Evolutionary conservation across 352 stramenopile species (phyloP).

Genomic region (Phytophthora megakarya): DNA sequence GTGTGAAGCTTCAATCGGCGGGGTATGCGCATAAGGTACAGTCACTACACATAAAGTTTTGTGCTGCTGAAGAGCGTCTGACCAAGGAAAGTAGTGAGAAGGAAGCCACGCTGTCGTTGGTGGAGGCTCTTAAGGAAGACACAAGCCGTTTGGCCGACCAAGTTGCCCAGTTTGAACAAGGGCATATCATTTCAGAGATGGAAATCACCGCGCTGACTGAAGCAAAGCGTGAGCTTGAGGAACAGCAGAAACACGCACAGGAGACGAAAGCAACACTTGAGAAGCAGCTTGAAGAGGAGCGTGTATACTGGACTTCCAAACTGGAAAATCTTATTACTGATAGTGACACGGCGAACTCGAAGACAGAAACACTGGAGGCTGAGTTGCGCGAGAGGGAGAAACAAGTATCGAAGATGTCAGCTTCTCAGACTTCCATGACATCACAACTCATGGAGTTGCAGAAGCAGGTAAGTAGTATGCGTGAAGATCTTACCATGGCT

Average conservation of each 20-base stretch:
- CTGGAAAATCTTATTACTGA: slow-evolving; percentile 70
- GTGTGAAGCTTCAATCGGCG: slow-evolving; percentile 58
- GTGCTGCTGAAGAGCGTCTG: slow-evolving; percentile 27
- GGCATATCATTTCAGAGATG: slow-evolving; percentile 31
- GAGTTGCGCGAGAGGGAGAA: slow-evolving; percentile 70
- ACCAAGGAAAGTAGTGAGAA: slow-evolving; percentile 25
- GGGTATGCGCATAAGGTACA: slow-evolving; percentile 51
- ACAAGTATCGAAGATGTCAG: slow-evolving; percentile 67
- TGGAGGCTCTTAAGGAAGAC: slow-evolving; percentile 43
- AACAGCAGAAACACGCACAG: slow-evolving; percentile 34
- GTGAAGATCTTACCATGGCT: slow-evolving; percentile 70
- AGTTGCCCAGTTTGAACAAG: slow-evolving; percentile 32
- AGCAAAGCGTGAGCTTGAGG: slow-evolving; percentile 31
- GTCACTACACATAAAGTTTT: slow-evolving; percentile 46
- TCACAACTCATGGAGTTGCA: slow-evolving; percentile 66
- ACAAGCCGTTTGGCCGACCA: slow-evolving; percentile 41
- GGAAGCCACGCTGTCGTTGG: slow-evolving; percentile 30
- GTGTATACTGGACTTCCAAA: slow-evolving; percentile 71
- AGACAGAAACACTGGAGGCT: slow-evolving; percentile 43
- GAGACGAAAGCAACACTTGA: slow-evolving; percentile 34
- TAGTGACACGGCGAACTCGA: slow-evolving; percentile 48
- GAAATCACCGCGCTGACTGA: slow-evolving; percentile 30
- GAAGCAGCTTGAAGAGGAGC: slow-evolving; percentile 61
- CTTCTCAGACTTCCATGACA: slow-evolving; percentile 65
- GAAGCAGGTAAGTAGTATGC: slow-evolving; percentile 59